Base-by-base conservation (phyloP, 352 stramenopile genomes). In the Phytophthora sojae region DNA sequence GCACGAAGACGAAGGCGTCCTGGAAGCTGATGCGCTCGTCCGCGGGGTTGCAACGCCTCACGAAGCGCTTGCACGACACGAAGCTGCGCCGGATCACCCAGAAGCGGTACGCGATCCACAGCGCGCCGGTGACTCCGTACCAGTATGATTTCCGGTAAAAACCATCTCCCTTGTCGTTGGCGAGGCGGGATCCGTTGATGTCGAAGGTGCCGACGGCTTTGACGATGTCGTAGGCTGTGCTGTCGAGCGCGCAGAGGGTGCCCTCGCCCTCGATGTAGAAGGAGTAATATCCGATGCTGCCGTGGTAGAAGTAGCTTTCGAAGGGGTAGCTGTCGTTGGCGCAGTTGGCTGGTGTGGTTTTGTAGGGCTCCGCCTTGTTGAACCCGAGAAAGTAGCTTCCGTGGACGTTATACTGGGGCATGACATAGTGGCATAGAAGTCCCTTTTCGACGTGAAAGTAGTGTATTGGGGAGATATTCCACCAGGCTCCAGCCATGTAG, bases 321-420 rank as follows among this genome's bases (percentile, higher is more conserved):
- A 61, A 58, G 21, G 32, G 32, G 49, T 52, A 66, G 32, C 59
- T 66, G 6, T 59, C 32, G 12, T 66, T 32, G 49, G 32, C 47
- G 19, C 59, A 66, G 17, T 35, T 57, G 1, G 19, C 12, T 19
- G 47, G 59, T 3, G 32, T 44, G 17, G 59, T 66, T 12, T 8
- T 19, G 39, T 59, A 66, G 9, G 47, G 59, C 3, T 32, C 9
- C 4, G 44, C 50, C 32, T 56, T 57, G 14, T 57, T 19, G 45
- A 6, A 11, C 19, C 47, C 50, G 3, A 66, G 15, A 0, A 53
- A 58, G 21, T 66, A 66, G 49, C 45, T 66, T 17, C 59, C 49
- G 30, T 66, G 32, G 1, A 58, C 49, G 23, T 66, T 66, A 32
- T 66, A 66, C 59, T 66, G 67, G 23, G 50, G 59, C 15, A 69